Evolutionary conservation across 2,329 filamentous ascomycete genomes (phyloP), one percentile per base, ranked within the genome.

Genomic region (Emergomyces pasteurianus): DNA sequence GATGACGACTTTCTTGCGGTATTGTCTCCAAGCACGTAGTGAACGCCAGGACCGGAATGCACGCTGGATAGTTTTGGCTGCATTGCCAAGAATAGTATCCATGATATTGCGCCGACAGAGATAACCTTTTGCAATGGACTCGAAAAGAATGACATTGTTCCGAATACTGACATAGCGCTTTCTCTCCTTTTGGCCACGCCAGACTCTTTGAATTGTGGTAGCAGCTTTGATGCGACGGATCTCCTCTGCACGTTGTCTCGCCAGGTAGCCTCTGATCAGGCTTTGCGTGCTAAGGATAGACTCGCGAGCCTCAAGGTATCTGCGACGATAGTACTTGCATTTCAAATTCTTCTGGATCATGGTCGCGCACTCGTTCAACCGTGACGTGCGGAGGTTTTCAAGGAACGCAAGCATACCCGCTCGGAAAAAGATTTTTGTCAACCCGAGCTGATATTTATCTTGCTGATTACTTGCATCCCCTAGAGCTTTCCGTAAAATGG

Each of bases 391-490:
- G 65, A 96, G 81, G 67, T 96, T 96, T 77, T 99, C 94, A 58
- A 99, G 80, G 78, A 96, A 96, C 7, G 94, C 94, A 68, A 99
- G 86, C 94, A 99, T 99, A 75, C 94, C 94, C 60, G 94, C 94
- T 63, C 94, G 88, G 85, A 99, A 99, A 79, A 99, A 99, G 72
- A 99, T 96, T 79, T 99, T 99, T 58, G 92, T 97, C 66, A 97
- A 80, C 77, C 94, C 94, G 65, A 99, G 84, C 77, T 99, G 94
- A 72, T 97, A 99, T 77, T 96, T 99, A 78, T 97, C 94, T 59
- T 86, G 77, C 67, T 87, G 84, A 62, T 84, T 85, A 50, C 82
- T 89, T 67, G 85, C 86, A 63, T 88, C 86, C 61, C 90, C 92
- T 36, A 99, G 81, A 0, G 92, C 94, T 75, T 92, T 94, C 62